These are phyloP conservation scores for Trichophyton verrucosum DNA, from an alignment of 2,329 filamentous ascomycete species.

Conservation along the genomic window DNA sequence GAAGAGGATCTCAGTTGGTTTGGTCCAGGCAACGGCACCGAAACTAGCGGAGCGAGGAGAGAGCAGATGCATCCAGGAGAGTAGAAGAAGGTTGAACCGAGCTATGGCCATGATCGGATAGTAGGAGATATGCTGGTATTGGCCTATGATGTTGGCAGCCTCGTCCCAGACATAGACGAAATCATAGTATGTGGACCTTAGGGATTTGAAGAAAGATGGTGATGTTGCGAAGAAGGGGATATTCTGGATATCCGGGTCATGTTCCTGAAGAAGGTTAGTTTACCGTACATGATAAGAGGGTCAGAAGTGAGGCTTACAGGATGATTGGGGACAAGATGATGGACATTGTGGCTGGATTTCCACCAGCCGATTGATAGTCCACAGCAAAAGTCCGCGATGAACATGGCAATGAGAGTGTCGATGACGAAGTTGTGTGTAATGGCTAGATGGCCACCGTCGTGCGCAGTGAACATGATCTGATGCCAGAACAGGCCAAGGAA, in stretches of 20 bases:
- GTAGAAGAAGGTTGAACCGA: constrained; percentile 72
- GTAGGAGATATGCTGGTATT: constrained; percentile 67
- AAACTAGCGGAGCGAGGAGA: constrained; percentile 57
- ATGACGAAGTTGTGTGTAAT: constrained; percentile 81
- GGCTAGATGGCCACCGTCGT: constrained; percentile 93
- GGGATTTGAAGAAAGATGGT: constrained; percentile 59
- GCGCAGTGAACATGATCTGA: constrained; percentile 82
- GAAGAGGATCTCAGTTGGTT: constrained; percentile 62
- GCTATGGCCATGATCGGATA: constrained; percentile 69
- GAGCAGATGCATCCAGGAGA: constrained; percentile 68
- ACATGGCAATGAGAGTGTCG: constrained; percentile 75
- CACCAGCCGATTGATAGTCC: constrained; percentile 90
- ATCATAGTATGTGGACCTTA: constrained; percentile 73
- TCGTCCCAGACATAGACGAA: constrained; percentile 65
- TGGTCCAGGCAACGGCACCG: constrained; percentile 70
- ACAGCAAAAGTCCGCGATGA: constrained; percentile 79
- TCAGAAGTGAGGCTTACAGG: constrained; percentile 33
- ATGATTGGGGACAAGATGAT: constrained; percentile 93
- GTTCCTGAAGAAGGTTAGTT: constrained; percentile 42
- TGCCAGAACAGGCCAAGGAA: constrained; percentile 83
- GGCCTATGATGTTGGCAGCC: constrained; percentile 54
- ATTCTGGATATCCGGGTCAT: constrained; percentile 89
- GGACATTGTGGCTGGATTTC: constrained; percentile 92
- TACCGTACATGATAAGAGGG: background rate
- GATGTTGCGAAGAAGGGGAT: constrained; percentile 79